These are phyloP conservation scores for Citrus reticulata DNA, from an alignment of 345 rosid species.

Conservation along the genomic window DNA sequence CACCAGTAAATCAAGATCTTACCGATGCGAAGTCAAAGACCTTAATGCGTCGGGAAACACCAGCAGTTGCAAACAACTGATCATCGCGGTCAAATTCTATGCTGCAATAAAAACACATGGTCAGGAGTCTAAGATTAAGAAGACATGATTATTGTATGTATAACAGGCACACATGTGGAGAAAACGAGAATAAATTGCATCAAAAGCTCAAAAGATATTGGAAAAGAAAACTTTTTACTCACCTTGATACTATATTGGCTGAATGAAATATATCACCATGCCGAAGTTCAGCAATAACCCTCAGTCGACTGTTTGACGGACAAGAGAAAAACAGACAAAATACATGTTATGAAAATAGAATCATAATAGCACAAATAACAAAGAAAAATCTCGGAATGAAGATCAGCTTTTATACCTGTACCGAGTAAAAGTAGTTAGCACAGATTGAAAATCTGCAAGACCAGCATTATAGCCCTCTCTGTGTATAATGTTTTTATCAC, in stretches of 20 bases:
- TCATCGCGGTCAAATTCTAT: conserved; percentile 98
- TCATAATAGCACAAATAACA: background rate
- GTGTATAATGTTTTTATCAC: conserved; percentile 56
- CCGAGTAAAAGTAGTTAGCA: conserved; percentile 73
- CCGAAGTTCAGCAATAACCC: conserved; percentile 93
- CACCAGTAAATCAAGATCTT: conserved; percentile 24
- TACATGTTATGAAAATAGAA: conserved; percentile 2
- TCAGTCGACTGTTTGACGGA: conserved; percentile 61
- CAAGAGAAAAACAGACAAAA: conserved; percentile 14
- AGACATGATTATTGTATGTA: background rate
- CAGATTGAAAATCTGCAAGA: conserved; percentile 90
- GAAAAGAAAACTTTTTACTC: conserved; percentile 8
- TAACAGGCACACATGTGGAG: background rate
- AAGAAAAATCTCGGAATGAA: background rate
- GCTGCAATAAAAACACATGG: conserved; percentile 46
- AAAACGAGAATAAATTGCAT: background rate
- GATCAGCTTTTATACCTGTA: conserved; percentile 58
- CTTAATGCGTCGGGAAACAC: conserved; percentile 94
- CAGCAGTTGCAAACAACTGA: conserved; percentile 96
- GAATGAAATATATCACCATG: conserved; percentile 97
- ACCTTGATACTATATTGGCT: conserved; percentile 98
- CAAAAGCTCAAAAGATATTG: background rate
- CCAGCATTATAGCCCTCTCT: conserved; percentile 85
- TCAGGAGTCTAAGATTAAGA: conserved; percentile 12
- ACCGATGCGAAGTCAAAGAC: conserved; percentile 92